These are phyloP conservation scores for Artomyces pyxidatus DNA, from an alignment of 768 basidiomycete species.

Conservation along the genomic window DNA sequence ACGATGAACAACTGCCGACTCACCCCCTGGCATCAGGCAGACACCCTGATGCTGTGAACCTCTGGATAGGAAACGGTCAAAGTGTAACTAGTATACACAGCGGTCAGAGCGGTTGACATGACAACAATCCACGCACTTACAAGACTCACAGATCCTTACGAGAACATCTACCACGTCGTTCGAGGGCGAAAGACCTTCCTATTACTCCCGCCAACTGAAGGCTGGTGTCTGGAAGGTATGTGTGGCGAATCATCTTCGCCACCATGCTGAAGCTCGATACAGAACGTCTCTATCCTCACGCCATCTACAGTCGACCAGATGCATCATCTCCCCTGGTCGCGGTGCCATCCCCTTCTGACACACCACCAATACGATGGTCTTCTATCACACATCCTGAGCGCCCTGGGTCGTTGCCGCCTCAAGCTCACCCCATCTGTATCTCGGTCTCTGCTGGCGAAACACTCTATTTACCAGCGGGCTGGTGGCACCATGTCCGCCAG, in stretches of 20 bases:
- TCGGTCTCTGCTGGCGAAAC: slow-evolving; percentile 67
- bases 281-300: slow-evolving; percentile 63
- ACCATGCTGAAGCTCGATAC: not conserved
- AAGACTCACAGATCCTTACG: slow-evolving; percentile 63
- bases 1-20: not conserved
- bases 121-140: not conserved
- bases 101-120: slow-evolving; percentile 36
- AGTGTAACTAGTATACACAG: slow-evolving; percentile 84
- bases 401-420: slow-evolving; percentile 36
- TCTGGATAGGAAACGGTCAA: slow-evolving; percentile 80
- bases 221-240: slow-evolving; percentile 72
- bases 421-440: slow-evolving; percentile 59
- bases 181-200: slow-evolving; percentile 82
- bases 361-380: slow-evolving; percentile 71
- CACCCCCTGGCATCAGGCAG: slow-evolving; percentile 34
- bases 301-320: slow-evolving; percentile 35
- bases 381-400: slow-evolving; percentile 55
- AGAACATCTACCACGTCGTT: slow-evolving; percentile 87
- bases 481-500: slow-evolving; percentile 92
- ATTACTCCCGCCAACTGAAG: slow-evolving; percentile 83
- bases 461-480: slow-evolving; percentile 84
- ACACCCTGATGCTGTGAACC: slow-evolving; percentile 80
- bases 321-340: slow-evolving; percentile 35
- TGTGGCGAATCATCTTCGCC: slow-evolving; percentile 2
- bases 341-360: slow-evolving; percentile 34